Conservation (phyloP, 2,329 filamentous ascomycete genomes). For the Cordyceps sp. region DNA sequence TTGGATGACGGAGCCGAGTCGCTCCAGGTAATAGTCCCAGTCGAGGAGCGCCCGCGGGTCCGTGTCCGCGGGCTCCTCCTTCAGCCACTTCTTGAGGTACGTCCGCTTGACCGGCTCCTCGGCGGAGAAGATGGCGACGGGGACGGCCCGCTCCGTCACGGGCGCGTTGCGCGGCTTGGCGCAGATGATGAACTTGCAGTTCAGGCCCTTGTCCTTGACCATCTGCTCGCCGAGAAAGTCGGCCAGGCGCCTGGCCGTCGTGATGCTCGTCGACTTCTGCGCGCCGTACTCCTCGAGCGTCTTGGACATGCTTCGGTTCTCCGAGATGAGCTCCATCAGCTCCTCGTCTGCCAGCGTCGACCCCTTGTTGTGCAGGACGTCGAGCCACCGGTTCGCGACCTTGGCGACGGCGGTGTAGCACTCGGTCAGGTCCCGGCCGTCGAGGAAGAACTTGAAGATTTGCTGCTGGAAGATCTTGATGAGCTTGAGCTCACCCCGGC, state of each 20-base stretch:
- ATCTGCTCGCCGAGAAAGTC: slow-evolving; percentile 97
- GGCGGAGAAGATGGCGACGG: slow-evolving; percentile 92
- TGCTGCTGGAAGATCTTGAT: slow-evolving; percentile 99
- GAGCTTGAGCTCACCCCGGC: slow-evolving; percentile 91
- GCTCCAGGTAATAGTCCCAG: slow-evolving; percentile 95
- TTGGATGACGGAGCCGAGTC: slow-evolving; percentile 91
- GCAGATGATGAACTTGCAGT: slow-evolving; percentile 99
- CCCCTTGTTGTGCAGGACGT: slow-evolving; percentile 81
- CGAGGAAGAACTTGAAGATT: slow-evolving; percentile 98
- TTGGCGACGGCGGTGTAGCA: slow-evolving; percentile 86
- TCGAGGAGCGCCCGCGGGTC: slow-evolving; percentile 83
- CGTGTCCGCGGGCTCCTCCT: slow-evolving; percentile 79
- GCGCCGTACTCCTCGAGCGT: slow-evolving; percentile 88
- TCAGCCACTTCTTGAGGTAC: slow-evolving; percentile 90
- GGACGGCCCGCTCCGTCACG: slow-evolving; percentile 85
- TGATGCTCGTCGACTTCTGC: slow-evolving; percentile 99
- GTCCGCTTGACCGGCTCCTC: slow-evolving; percentile 74
- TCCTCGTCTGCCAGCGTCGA: slow-evolving; percentile 88
- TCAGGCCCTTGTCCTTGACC: slow-evolving; percentile 97
- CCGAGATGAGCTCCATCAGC: slow-evolving; percentile 97
- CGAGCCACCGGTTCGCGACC: slow-evolving; percentile 90
- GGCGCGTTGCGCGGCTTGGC: slow-evolving; percentile 72
- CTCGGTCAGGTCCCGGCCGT: slow-evolving; percentile 72
- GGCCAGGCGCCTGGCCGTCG: slow-evolving; percentile 82
- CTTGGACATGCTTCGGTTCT: slow-evolving; percentile 97